Evolutionary conservation across 257 asterid species (phyloP).

Genomic region (Linderniella brevidens): DNA sequence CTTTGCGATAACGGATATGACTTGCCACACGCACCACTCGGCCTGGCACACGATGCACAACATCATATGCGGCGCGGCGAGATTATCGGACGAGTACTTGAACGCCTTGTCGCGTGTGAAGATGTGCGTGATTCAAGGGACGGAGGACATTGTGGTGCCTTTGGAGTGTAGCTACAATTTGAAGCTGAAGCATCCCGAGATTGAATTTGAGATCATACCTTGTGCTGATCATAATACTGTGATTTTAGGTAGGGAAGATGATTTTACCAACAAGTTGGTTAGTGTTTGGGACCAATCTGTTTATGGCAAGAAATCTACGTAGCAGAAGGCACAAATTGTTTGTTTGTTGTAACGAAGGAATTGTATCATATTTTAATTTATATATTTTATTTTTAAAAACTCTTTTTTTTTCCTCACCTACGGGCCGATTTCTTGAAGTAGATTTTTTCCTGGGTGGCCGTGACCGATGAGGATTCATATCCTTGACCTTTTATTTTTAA

Average conservation of each 20-base stretch:
- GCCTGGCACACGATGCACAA: conserved; percentile 90
- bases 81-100: conserved; percentile 42
- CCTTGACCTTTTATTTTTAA: too few relatives aligned
- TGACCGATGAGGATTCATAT: too few relatives aligned
- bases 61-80: conserved; percentile 64
- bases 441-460: too few relatives aligned
- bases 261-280: conserved; percentile 28
- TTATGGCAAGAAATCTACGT: too few relatives aligned
- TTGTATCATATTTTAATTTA: too few relatives aligned
- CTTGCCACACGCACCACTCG: conserved; percentile 73
- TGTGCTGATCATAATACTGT: conserved; percentile 43
- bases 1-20: conserved; percentile 20
- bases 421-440: too few relatives aligned
- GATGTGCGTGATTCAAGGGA: conserved; percentile 42
- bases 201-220: conserved; percentile 25
- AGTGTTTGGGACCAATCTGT: conserved; percentile 21
- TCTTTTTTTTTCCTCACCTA: too few relatives aligned
- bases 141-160: conserved; percentile 49
- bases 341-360: too few relatives aligned
- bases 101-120: conserved; percentile 24
- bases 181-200: conserved; percentile 34
- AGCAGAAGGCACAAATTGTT: too few relatives aligned
- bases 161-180: conserved; percentile 39
- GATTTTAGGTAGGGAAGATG: conserved; percentile 31
- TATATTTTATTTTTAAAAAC: too few relatives aligned